Evolutionary conservation across 352 stramenopile species (phyloP).

Genomic region (Globisporangium abappressorium): DNA sequence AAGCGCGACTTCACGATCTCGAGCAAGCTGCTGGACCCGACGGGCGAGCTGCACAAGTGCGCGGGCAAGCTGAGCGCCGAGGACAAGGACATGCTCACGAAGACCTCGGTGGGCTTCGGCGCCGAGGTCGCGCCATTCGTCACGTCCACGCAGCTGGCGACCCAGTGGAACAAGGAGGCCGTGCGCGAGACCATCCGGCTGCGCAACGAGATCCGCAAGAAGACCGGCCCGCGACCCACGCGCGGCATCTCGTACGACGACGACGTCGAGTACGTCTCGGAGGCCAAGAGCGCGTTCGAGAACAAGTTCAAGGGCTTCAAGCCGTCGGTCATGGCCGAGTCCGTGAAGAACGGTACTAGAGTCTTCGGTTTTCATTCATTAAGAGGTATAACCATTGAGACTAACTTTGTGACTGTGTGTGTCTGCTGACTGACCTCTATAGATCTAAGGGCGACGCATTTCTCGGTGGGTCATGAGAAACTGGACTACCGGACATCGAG

Average conservation of each 20-base stretch:
- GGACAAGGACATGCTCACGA: constrained; percentile 54
- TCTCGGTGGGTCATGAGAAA: constrained; percentile 58
- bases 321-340: constrained; percentile 66
- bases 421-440: neutral
- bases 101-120: constrained; percentile 57
- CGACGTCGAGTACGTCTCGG: constrained; percentile 74
- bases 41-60: constrained; percentile 66
- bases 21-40: constrained; percentile 54
- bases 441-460: constrained; percentile 83
- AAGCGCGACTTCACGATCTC: constrained; percentile 60
- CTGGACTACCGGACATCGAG: constrained; percentile 72
- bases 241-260: constrained; percentile 75
- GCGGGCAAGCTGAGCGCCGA: constrained; percentile 43
- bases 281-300: constrained; percentile 64
- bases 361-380: too few species aligned
- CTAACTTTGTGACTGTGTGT: neutral
- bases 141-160: constrained; percentile 68
- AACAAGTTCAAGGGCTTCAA: constrained; percentile 76
- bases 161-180: constrained; percentile 56
- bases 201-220: constrained; percentile 65
- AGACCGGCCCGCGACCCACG: constrained; percentile 48
- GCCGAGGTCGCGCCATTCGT: constrained; percentile 47
- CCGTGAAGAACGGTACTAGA: constrained; percentile 64
- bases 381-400: neutral
- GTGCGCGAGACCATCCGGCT: constrained; percentile 55